Evolutionary conservation across 2,329 filamentous ascomycete genomes (phyloP).

Genomic region (Myriosclerotinia curreyana): DNA sequence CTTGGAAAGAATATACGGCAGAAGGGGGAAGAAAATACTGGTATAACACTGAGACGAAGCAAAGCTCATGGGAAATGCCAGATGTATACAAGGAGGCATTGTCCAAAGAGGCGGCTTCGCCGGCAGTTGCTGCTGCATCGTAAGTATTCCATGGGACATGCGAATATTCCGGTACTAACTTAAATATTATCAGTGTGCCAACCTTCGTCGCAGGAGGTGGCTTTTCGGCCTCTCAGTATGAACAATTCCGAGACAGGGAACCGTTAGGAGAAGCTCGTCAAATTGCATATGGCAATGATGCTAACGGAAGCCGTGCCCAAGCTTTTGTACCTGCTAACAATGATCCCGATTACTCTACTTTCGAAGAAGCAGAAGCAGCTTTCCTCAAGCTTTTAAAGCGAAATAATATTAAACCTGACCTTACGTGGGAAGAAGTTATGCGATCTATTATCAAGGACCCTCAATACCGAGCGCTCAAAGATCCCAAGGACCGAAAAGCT

Average conservation of each 20-base stretch:
- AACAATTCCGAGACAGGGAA: slow-evolving; percentile 41
- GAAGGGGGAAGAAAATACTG: slow-evolving; percentile 90
- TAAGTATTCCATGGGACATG: slow-evolving; percentile 39
- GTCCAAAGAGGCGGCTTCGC: slow-evolving; percentile 50
- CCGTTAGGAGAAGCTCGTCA: slow-evolving; percentile 55
- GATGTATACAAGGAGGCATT: slow-evolving; percentile 74
- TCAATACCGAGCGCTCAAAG: slow-evolving; percentile 88
- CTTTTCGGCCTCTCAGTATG: slow-evolving; percentile 37
- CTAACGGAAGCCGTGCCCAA: slow-evolving; percentile 48
- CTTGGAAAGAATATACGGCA: slow-evolving; percentile 90
- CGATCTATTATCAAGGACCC: slow-evolving; percentile 83
- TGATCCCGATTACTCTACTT: slow-evolving; percentile 74
- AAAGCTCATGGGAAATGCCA: slow-evolving; percentile 94
- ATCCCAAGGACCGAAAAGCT: slow-evolving; percentile 83
- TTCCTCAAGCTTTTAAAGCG: slow-evolving; percentile 88
- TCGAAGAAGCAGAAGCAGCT: slow-evolving; percentile 87
- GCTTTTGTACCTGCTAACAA: slow-evolving; percentile 60
- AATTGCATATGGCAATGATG: slow-evolving; percentile 55
- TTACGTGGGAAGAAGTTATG: slow-evolving; percentile 89
- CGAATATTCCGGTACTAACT: slow-evolving; percentile 22
- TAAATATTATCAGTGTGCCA: slow-evolving; percentile 30
- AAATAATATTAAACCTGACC: slow-evolving; percentile 83
- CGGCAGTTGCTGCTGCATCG: slow-evolving; percentile 44
- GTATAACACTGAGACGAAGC: slow-evolving; percentile 88
- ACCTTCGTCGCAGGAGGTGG: slow-evolving; percentile 47